Evolutionary conservation across 352 stramenopile genomes (phyloP).

Genomic region (Phytophthora cryptogea): DNA sequence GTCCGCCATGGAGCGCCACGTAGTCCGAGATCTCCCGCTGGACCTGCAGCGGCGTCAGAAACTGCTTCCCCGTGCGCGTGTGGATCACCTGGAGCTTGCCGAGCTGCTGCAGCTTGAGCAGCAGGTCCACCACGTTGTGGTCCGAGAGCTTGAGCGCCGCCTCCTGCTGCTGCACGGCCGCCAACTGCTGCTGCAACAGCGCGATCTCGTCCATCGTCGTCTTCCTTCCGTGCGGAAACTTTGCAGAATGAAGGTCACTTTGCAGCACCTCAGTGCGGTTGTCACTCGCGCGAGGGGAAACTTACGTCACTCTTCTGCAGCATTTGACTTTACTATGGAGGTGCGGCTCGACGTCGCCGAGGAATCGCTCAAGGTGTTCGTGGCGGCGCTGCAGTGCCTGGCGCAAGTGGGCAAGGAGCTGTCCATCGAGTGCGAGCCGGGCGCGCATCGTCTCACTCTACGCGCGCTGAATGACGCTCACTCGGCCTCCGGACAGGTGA

Average conservation of each 20-base stretch:
- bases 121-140: constrained; percentile 82
- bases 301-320: constrained; percentile 13
- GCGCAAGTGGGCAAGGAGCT: constrained; percentile 83
- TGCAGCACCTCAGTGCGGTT: constrained; percentile 10
- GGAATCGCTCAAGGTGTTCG: constrained; percentile 78
- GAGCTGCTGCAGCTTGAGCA: constrained; percentile 76
- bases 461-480: constrained; percentile 85
- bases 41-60: constrained; percentile 75
- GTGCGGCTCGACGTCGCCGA: constrained; percentile 72
- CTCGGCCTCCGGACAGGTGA: constrained; percentile 71
- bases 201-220: constrained; percentile 81
- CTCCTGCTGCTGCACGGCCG: constrained; percentile 80
- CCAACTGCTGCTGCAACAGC: constrained; percentile 78
- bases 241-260: constrained; percentile 11
- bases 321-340: constrained; percentile 45
- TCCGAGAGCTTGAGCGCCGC: constrained; percentile 80
- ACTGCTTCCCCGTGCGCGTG: constrained; percentile 81
- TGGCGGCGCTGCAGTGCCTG: constrained; percentile 80
- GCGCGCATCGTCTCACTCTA: constrained; percentile 50
- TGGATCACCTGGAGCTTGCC: constrained; percentile 80
- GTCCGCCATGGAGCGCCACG: constrained; percentile 65
- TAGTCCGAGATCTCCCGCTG: constrained; percentile 78
- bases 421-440: constrained; percentile 67
- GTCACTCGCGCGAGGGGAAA: constrained; percentile 13
- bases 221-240: neutral